Conservation (phyloP, 495 filamentous ascomycete species). For the Pseudevernia furfuracea region DNA sequence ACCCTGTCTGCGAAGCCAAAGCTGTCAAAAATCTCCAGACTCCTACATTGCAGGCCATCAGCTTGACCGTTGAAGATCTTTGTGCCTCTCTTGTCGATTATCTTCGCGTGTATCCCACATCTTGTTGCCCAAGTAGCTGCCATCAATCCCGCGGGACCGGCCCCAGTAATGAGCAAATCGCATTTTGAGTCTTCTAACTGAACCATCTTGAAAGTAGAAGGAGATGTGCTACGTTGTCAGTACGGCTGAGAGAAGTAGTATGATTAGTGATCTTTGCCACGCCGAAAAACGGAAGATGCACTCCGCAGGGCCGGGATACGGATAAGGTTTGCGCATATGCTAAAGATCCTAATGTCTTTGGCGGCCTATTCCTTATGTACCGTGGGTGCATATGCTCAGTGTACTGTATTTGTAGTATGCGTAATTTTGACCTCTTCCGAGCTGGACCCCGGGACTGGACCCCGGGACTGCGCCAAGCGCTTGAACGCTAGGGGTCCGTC, state of each 20-base stretch:
- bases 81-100: conserved; percentile 53
- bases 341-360: too few relatives aligned
- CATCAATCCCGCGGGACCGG: conserved; percentile 62
- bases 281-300: too few relatives aligned
- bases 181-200: conserved; percentile 17
- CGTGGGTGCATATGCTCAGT: too few relatives aligned
- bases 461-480: conserved; percentile 5
- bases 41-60: conserved; percentile 53
- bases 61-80: conserved; percentile 53
- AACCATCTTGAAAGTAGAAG: conserved; percentile 5
- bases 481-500: not conserved
- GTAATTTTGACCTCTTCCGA: too few relatives aligned
- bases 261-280: not conserved
- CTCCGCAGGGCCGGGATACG: too few relatives aligned
- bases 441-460: too few relatives aligned
- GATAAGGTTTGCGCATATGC: too few relatives aligned
- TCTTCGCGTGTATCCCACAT: conserved; percentile 49
- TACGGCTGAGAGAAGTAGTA: not conserved
- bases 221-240: not conserved
- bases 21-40: conserved; percentile 57
- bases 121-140: conserved; percentile 55
- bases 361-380: too few relatives aligned
- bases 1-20: conserved; percentile 56
- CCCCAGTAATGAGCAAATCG: conserved; percentile 54
- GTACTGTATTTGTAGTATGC: too few relatives aligned